These are phyloP conservation scores for Calonectria naviculata DNA, from an alignment of 2,329 filamentous ascomycete genomes.

Conservation along the genomic window DNA sequence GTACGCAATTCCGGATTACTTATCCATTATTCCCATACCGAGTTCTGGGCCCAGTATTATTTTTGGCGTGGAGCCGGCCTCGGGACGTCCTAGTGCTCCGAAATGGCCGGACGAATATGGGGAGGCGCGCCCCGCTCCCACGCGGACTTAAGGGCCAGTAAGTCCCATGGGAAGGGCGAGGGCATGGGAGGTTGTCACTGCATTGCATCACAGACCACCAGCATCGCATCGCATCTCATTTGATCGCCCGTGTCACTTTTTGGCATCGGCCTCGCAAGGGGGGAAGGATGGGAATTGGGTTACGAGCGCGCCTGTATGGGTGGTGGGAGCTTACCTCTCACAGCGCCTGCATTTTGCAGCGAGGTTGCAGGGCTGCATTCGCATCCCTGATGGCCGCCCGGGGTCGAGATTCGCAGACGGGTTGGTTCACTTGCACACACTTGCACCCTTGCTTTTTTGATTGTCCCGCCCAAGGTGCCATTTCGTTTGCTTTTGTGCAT, in stretches of 20 bases:
- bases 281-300: background rate
- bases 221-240: background rate
- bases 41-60: constrained; percentile 21
- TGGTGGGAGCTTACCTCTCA: background rate
- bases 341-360: background rate
- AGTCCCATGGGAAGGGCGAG: constrained; percentile 29
- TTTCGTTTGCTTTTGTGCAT: background rate
- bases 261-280: background rate
- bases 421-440: too few relatives aligned
- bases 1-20: constrained; percentile 2
- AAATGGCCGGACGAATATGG: constrained; percentile 27
- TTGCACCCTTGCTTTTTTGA: background rate
- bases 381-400: background rate
- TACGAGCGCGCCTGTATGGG: background rate
- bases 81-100: constrained; percentile 33
- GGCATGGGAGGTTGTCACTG: background rate
- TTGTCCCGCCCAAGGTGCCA: background rate
- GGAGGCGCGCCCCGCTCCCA: constrained; percentile 24
- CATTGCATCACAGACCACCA: background rate
- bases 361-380: background rate
- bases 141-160: constrained; percentile 38
- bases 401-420: background rate
- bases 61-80: constrained; percentile 21
- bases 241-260: background rate
- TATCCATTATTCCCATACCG: background rate